Evolutionary conservation across 2,329 filamentous ascomycete species (phyloP).

Genomic region (Chrysoporthe deuterocubensis): DNA sequence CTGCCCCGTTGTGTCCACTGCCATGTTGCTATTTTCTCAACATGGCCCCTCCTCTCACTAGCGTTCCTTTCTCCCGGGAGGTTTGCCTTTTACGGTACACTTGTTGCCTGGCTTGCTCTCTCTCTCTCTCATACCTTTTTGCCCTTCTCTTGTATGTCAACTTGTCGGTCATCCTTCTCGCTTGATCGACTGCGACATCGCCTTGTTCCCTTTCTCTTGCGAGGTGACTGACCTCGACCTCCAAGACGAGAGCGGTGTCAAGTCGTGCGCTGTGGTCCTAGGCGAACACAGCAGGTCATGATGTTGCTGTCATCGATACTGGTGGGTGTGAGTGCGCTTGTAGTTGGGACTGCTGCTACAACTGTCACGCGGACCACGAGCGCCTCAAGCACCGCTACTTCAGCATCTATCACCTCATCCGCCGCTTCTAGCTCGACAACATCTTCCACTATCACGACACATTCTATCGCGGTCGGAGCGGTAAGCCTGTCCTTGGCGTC

Average conservation of each 20-base stretch:
- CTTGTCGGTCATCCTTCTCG: too few species aligned
- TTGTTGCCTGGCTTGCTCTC: background rate
- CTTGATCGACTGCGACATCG: background rate
- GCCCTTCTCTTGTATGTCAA: background rate
- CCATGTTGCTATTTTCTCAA: conserved; percentile 12
- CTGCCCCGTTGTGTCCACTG: background rate
- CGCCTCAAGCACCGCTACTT: conserved; percentile 3
- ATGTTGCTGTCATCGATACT: conserved; percentile 22
- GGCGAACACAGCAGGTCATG: background rate
- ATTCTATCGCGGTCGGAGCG: conserved; percentile 37
- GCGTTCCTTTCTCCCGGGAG: conserved; percentile 11
- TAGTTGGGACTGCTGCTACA: conserved; percentile 17
- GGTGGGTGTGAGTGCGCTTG: conserved; percentile 22
- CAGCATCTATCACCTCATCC: conserved; percentile 20
- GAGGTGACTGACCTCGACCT: background rate
- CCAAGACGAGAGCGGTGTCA: background rate
- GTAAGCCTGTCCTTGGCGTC: conserved; percentile 31
- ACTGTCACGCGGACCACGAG: background rate
- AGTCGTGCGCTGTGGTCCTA: background rate
- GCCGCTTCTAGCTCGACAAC: conserved; percentile 29
- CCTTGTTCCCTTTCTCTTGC: background rate
- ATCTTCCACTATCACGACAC: conserved; percentile 32
- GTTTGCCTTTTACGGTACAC: background rate
- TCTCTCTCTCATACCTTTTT: background rate
- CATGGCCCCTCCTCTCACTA: conserved; percentile 5